phyloP scores from a whole-genome alignment of 2,329 filamentous ascomycete genomes.

The Zasmidium citrigriseum region DNA sequence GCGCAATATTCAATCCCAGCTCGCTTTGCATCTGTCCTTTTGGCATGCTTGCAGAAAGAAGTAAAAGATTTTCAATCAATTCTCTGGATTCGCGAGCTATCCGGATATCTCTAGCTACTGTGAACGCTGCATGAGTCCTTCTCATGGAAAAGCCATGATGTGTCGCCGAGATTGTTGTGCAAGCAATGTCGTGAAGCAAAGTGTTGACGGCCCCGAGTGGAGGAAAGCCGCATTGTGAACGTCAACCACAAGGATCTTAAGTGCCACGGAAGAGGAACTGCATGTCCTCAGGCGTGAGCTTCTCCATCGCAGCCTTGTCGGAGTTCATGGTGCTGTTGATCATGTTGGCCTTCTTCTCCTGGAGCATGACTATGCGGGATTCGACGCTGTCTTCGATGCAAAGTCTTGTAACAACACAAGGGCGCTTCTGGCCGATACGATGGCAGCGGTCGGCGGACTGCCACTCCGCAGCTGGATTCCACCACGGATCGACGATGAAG shows the following conservation, averaged over 20 bases:
- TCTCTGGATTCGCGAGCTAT: neutral
- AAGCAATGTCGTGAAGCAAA: neutral
- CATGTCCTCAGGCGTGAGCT: slow-evolving; percentile 86
- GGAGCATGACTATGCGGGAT: slow-evolving; percentile 88
- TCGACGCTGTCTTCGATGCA: slow-evolving; percentile 98
- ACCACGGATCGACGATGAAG: slow-evolving; percentile 60
- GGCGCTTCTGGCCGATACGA: slow-evolving; percentile 91
- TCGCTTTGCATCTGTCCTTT: too few species aligned
- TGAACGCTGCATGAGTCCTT: neutral
- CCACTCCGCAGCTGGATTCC: slow-evolving; percentile 99
- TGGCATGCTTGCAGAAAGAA: too few species aligned
- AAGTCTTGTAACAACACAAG: slow-evolving; percentile 89
- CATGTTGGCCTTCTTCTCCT: slow-evolving; percentile 99
- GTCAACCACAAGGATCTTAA: slow-evolving; percentile 29
- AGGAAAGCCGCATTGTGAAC: neutral
- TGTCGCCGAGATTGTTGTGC: neutral
- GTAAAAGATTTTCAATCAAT: too few species aligned
- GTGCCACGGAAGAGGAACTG: slow-evolving; percentile 90
- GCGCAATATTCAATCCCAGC: too few species aligned
- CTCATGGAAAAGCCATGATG: neutral
- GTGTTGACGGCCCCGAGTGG: neutral
- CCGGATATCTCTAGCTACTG: neutral
- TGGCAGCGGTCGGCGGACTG: slow-evolving; percentile 85
- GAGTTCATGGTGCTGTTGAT: slow-evolving; percentile 96
- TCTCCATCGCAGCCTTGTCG: slow-evolving; percentile 88